A percentile compares a stretch with the other conserved stretches of the same genome.
These are phyloP conservation scores for Tricholoma sp. DNA, from an alignment of 768 basidiomycete genomes.

Conservation along the genomic window DNA sequence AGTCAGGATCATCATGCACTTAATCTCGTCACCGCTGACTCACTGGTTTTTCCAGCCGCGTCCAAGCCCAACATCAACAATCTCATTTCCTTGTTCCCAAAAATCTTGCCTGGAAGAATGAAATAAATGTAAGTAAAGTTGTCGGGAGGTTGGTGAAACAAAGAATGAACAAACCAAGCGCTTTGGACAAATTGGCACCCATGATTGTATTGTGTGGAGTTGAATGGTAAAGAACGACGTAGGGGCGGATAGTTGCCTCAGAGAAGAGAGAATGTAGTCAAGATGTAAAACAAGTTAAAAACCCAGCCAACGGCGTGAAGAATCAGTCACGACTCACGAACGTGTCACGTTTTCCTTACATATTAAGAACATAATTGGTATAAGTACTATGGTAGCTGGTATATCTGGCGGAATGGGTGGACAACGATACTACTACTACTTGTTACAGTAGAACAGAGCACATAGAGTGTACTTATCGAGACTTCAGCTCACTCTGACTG, in stretches of 20 bases:
- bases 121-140: conserved; percentile 12
- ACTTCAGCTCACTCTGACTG: conserved; percentile 48
- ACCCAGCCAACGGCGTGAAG: not conserved
- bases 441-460: too few species aligned
- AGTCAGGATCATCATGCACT: conserved; percentile 4
- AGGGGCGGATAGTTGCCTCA: conserved; percentile 22
- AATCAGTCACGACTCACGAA: conserved; percentile 1
- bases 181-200: conserved; percentile 87
- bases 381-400: not conserved
- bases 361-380: not conserved
- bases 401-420: not conserved
- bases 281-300: conserved; percentile 1
- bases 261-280: conserved; percentile 17
- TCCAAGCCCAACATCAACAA: conserved; percentile 96
- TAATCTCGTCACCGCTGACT: conserved; percentile 22
- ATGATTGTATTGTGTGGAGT: conserved; percentile 38
- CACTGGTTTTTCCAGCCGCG: conserved; percentile 98
- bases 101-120: conserved; percentile 67
- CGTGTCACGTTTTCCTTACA: conserved; percentile 1
- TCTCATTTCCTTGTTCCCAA: conserved; percentile 99
- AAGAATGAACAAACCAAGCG: conserved; percentile 49
- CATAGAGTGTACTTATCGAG: not conserved
- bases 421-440: too few species aligned
- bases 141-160: conserved; percentile 5
- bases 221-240: conserved; percentile 63